Evolutionary conservation across 257 asterid species (phyloP), one percentile per base, ranked within the genome.

Genomic region (Solanum sejunctum): DNA sequence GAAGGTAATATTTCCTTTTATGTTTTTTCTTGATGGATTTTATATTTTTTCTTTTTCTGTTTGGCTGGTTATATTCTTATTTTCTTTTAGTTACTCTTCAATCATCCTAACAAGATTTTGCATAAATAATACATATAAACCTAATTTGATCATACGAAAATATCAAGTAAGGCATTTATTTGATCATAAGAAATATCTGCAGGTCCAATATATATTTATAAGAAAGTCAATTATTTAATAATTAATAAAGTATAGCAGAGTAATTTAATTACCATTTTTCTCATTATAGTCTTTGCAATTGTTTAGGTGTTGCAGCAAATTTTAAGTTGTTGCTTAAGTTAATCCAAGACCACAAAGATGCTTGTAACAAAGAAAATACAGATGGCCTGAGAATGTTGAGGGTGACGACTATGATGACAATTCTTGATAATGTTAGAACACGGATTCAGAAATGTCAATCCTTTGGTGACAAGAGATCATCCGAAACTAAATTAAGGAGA

Each of bases 371-470:
- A 83, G 92, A 88, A 66, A 87, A 86, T 32, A 90, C 88, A 11
- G 98, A 93, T 88, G 89, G 92, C 64, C 79, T 97, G 12, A 91
- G 95, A 84, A 93, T 91, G 95, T 91, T 95, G 79, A 91, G 98
- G 91, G 98, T 95, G 85, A 97, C 96, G 21, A 92, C 95, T 36
- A 95, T 95, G 96, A 89, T 95, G 91, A 90, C 98, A 5, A 95
- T 93, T 80, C 90, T 95, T 11, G 98, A 93, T 51, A 92, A 91
- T 45, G 92, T 93, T 1, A 84, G 92, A 84, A 84, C 89, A 17
- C 84, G 96, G 51, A 91, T 95, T 17, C 93, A 93, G 18, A 93
- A 91, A 77, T 91, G 94, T 49, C 96, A 93, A 86, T 88, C 95
- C 11, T 93, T 92, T 83, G 93, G 95, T 12, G 86, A 85, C 41